Evolutionary conservation across 2,329 filamentous ascomycete genomes (phyloP), one percentile per base, ranked within the genome.

Genomic region (Apiospora sp.): DNA sequence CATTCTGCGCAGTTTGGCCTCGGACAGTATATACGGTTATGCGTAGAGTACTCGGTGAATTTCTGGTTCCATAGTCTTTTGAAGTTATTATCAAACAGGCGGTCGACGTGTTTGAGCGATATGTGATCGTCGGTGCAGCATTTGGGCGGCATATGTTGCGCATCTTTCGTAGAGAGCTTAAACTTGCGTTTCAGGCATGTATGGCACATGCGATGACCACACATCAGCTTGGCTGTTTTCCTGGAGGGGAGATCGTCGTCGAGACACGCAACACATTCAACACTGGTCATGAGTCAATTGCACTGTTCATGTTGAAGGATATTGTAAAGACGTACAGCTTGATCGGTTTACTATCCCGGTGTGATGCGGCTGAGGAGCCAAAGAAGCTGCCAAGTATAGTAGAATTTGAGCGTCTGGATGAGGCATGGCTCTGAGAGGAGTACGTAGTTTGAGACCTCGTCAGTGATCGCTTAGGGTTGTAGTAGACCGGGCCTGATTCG

Each of bases 31-130:
- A 95, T 86, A 64, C 93, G 90, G 79, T 94, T 93, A 69, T 88
- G 89, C 0, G 92, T 92, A 5, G 92, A 92, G 77, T 90, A 94
- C 80, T 97, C 93, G 76, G 91, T 86, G 78, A 92, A 96, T 78
- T 94, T 96, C 72, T 88, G 88, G 80, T 96, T 96, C 94, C 94
- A 97, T 0, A 86, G 86, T 75, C 87, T 90, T 83, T 96, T 96
- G 86, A 96, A 96, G 71, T 88, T 86, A 72, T 86, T 80, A 78
- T 93, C 89, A 78, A 97, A 95, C 10, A 96, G 85, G 34, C 87
- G 87, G 16, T 96, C 93, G 41, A 96, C 94, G 79, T 94, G 91
- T 76, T 91, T 91, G 8, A 95, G 84, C 0, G 92, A 90, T 72
- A 97, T 97, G 76, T 90, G 88, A 16, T 94, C 90, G 27, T 88